A percentile compares a stretch with the other conserved stretches of the same genome.
Conservation (phyloP, 2,329 filamentous ascomycete species). For the Cadophora sp. region DNA sequence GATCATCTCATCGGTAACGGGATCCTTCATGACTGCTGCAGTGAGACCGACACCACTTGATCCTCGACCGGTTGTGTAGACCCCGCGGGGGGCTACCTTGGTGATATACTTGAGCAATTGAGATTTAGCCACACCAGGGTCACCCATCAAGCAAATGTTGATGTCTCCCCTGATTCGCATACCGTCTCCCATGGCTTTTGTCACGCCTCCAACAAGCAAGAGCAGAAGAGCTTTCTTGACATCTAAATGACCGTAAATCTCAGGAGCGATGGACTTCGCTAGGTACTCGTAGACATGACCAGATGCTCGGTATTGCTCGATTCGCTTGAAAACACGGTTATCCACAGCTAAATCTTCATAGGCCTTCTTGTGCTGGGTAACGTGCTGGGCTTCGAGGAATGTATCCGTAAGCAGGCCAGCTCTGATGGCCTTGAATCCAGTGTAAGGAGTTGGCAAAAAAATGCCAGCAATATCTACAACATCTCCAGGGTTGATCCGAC, state of each 20-base stretch:
- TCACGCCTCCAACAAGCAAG: slow-evolving; percentile 93
- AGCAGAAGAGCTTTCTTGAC: slow-evolving; percentile 98
- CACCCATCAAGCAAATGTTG: slow-evolving; percentile 98
- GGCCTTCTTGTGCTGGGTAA: slow-evolving; percentile 96
- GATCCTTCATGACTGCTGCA: slow-evolving; percentile 81
- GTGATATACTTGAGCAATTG: slow-evolving; percentile 98
- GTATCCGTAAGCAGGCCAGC: slow-evolving; percentile 97
- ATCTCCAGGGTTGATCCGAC: slow-evolving; percentile 91
- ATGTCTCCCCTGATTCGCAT: slow-evolving; percentile 99
- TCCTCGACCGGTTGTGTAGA: slow-evolving; percentile 83
- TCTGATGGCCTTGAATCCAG: slow-evolving; percentile 97
- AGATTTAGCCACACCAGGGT: slow-evolving; percentile 99
- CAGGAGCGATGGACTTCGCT: slow-evolving; percentile 93
- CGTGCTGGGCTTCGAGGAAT: slow-evolving; percentile 92
- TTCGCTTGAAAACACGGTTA: slow-evolving; percentile 77
- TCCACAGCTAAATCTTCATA: slow-evolving; percentile 93
- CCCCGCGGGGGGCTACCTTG: slow-evolving; percentile 90
- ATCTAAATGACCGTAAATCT: slow-evolving; percentile 95
- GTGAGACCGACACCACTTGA: slow-evolving; percentile 83
- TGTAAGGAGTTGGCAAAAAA: slow-evolving; percentile 96
- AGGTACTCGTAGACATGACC: slow-evolving; percentile 96
- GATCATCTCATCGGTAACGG: slow-evolving; percentile 80
- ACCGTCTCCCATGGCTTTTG: slow-evolving; percentile 94
- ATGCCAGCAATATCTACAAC: slow-evolving; percentile 93
- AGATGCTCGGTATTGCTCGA: slow-evolving; percentile 82